Conservation (phyloP, 495 filamentous ascomycete genomes). For the Aspergillus bertholletiae region DNA sequence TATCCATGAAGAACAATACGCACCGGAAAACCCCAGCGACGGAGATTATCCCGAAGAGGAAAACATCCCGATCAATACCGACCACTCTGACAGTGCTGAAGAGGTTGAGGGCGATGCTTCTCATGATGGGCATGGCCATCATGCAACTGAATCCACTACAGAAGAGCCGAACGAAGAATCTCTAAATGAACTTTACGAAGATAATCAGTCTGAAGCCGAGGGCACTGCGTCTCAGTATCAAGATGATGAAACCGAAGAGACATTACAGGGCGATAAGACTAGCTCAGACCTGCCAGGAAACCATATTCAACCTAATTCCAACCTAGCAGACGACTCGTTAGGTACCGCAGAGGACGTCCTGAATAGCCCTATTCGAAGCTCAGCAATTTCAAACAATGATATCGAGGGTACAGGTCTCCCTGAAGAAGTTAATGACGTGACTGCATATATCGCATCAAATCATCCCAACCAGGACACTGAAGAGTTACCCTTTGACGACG, state of each 20-base stretch:
- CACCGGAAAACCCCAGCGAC: constrained; percentile 11
- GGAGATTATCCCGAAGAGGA: constrained; percentile 19
- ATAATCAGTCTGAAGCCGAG: constrained; percentile 10
- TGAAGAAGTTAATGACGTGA: constrained; percentile 16
- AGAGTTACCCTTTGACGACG: constrained; percentile 27
- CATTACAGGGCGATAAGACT: constrained; percentile 10
- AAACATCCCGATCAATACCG: constrained; percentile 4
- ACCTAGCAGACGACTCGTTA: constrained; percentile 30
- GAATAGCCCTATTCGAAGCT: constrained; percentile 20
- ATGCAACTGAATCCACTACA: constrained; percentile 11
- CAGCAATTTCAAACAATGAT: constrained; percentile 5
- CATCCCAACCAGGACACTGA: constrained; percentile 39
- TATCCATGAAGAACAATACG: constrained; percentile 12
- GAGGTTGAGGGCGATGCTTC: constrained; percentile 17
- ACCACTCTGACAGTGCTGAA: constrained; percentile 10
- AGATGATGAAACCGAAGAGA: constrained; percentile 18
- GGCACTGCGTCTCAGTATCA: constrained; percentile 16
- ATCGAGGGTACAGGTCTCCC: constrained; percentile 4
- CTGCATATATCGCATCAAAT: constrained; percentile 2
- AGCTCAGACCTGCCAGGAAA: constrained; percentile 7
- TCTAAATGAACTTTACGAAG: constrained; percentile 7
- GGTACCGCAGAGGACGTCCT: constrained; percentile 31
- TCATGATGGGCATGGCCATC: constrained; percentile 15
- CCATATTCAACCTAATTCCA: constrained; percentile 14
- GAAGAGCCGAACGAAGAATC: constrained; percentile 14